phyloP scores from a whole-genome alignment of 2,329 filamentous ascomycete species.

The Diaporthe citri region DNA sequence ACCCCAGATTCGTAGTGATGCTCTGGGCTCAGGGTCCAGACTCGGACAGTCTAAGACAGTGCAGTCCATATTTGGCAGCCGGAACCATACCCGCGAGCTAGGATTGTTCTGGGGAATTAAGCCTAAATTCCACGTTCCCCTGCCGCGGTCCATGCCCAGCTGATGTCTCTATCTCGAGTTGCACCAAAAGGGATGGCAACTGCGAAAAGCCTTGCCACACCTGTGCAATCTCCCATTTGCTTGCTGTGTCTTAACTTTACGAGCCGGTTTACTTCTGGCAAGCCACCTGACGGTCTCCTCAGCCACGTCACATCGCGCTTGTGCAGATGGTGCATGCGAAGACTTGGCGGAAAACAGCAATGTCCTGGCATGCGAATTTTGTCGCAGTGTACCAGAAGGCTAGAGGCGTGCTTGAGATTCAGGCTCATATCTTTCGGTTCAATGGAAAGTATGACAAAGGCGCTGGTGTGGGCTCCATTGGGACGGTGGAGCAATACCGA shows the following conservation, averaged over 20 bases:
- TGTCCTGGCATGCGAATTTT: neutral
- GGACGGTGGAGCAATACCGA: neutral
- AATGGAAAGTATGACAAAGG: slow-evolving; percentile 12
- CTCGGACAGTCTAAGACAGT: neutral
- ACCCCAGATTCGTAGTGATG: neutral
- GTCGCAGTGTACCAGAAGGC: neutral
- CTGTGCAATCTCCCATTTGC: neutral
- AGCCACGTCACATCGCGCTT: neutral
- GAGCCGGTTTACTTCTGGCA: neutral
- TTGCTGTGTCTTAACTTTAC: neutral
- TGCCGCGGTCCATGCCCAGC: neutral
- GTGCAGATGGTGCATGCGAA: neutral
- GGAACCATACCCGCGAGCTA: slow-evolving; percentile 22
- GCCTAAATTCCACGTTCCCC: slow-evolving; percentile 26
- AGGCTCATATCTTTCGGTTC: slow-evolving; percentile 28
- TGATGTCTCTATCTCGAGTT: neutral
- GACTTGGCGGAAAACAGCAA: neutral
- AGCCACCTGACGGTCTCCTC: neutral
- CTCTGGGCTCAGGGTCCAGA: neutral
- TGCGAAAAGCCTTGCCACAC: neutral
- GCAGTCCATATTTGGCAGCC: slow-evolving; percentile 24
- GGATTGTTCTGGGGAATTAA: slow-evolving; percentile 6
- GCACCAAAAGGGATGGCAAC: no score
- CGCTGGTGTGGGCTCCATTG: neutral
- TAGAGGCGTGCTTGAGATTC: neutral